Evolutionary conservation across 495 filamentous ascomycete species (phyloP).

Genomic region (Annulohypoxylon stygium): DNA sequence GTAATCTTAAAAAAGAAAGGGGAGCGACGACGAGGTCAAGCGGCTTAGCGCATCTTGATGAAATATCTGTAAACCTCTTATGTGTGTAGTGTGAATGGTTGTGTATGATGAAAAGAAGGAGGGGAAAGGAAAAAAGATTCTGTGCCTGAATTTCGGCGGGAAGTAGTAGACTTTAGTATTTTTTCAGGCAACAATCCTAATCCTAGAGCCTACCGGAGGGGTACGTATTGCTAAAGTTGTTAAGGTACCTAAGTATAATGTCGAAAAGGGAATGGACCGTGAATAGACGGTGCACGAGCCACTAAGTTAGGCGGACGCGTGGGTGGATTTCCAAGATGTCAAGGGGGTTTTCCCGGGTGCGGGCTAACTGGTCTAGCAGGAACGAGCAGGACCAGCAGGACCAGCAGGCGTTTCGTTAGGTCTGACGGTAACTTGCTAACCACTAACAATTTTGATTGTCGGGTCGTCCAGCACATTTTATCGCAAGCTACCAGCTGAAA

Average conservation of each 20-base stretch:
- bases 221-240: not conserved
- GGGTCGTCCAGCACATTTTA: not conserved
- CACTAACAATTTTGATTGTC: conserved; percentile 50
- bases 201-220: conserved; percentile 3
- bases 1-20: conserved; percentile 32
- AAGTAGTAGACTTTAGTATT: conserved; percentile 49
- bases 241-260: not conserved
- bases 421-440: conserved; percentile 45
- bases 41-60: conserved; percentile 57
- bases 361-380: conserved; percentile 7
- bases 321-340: conserved; percentile 37
- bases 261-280: not conserved
- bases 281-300: conserved; percentile 5
- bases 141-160: conserved; percentile 46
- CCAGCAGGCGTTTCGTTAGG: conserved; percentile 4
- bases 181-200: conserved; percentile 50
- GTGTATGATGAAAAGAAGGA: conserved; percentile 24
- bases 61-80: conserved; percentile 33
- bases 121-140: conserved; percentile 21
- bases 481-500: conserved; percentile 41
- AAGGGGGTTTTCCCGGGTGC: conserved; percentile 27
- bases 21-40: conserved; percentile 31
- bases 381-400: too few relatives aligned
- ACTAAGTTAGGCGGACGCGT: conserved; percentile 31
- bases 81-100: conserved; percentile 37